Evolutionary conservation across 805 yeast species (phyloP).

Genomic region (Hermanozyma aechmeae): DNA sequence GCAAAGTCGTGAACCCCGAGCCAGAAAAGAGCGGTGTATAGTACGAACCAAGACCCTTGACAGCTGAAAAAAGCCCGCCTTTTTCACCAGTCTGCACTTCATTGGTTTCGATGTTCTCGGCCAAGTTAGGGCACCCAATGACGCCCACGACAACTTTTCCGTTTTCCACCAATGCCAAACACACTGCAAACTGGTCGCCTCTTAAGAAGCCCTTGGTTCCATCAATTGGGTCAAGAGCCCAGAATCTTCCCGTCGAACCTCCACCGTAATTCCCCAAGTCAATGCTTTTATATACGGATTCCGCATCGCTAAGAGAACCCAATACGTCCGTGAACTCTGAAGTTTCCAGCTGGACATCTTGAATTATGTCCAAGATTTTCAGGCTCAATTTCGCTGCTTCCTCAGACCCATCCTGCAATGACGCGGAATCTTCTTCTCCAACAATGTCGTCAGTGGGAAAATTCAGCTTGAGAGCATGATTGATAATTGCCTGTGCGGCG

Average conservation of each 20-base stretch:
- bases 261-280: conserved; percentile 78
- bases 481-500: conserved; percentile 90
- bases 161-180: conserved; percentile 81
- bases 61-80: conserved; percentile 75
- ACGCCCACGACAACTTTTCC: conserved; percentile 84
- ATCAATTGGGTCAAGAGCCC: conserved; percentile 98
- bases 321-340: conserved; percentile 17
- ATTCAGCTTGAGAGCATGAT: conserved; percentile 66
- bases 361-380: conserved; percentile 52
- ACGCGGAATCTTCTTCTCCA: conserved; percentile 86
- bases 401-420: conserved; percentile 35
- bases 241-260: conserved; percentile 70
- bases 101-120: conserved; percentile 35
- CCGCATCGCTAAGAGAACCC: conserved; percentile 34
- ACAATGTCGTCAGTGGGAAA: conserved; percentile 84
- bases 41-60: conserved; percentile 59
- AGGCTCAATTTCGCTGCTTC: conserved; percentile 39
- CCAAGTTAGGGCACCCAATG: conserved; percentile 92
- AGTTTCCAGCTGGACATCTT: conserved; percentile 42
- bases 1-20: conserved; percentile 24
- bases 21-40: conserved; percentile 33
- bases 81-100: conserved; percentile 23
- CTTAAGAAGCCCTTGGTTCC: conserved; percentile 95
- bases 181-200: conserved; percentile 95
- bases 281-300: conserved; percentile 52